Evolutionary conservation across 2,329 filamentous ascomycete species (phyloP).

Genomic region (Tolypocladium capitatum): DNA sequence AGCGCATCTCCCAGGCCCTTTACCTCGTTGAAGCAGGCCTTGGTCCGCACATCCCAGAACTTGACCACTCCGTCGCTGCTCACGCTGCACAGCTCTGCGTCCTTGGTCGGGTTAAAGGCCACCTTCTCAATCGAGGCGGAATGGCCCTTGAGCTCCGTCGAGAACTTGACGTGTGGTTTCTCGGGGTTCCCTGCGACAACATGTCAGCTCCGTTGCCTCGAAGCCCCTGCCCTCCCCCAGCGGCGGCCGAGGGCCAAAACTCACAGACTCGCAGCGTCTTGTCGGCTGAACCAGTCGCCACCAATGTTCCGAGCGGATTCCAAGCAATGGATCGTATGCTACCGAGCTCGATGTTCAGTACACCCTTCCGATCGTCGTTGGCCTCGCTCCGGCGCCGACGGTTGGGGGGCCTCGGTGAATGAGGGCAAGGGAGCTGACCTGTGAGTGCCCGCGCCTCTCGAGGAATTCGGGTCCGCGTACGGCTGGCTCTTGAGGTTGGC

Average conservation of each 20-base stretch:
- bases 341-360: background rate
- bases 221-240: background rate
- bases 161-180: constrained; percentile 57
- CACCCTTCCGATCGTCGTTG: background rate
- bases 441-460: constrained; percentile 40
- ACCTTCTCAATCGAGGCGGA: constrained; percentile 56
- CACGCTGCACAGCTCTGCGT: constrained; percentile 64
- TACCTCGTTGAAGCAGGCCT: constrained; percentile 56
- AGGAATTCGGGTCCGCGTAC: constrained; percentile 49
- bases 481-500: constrained; percentile 54
- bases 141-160: constrained; percentile 62
- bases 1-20: constrained; percentile 54
- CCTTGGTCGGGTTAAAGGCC: constrained; percentile 64
- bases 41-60: constrained; percentile 70
- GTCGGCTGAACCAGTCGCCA: constrained; percentile 68
- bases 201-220: background rate
- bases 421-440: constrained; percentile 31
- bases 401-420: background rate
- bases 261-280: constrained; percentile 60
- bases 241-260: constrained; percentile 12
- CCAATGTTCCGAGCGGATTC: constrained; percentile 72
- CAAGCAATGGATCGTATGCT: constrained; percentile 73
- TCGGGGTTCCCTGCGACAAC: constrained; percentile 55
- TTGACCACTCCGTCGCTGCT: constrained; percentile 61
- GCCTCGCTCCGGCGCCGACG: background rate